Conservation (phyloP, 257 asterid genomes). For the Nemophila menziesii region DNA sequence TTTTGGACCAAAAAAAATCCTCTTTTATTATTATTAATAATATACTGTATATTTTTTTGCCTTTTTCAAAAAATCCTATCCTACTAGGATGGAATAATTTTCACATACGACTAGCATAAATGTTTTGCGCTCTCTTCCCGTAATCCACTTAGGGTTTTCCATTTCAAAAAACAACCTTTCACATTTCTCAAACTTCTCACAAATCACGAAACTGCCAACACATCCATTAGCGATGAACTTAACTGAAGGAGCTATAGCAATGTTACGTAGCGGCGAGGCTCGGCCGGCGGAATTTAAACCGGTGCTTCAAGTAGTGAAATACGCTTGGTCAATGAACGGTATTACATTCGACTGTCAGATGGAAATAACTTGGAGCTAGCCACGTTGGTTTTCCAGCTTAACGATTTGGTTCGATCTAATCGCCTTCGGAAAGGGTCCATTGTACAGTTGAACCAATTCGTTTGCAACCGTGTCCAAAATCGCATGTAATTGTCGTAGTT, state of each 20-base stretch:
- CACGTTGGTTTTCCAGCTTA: slow-evolving; percentile 75
- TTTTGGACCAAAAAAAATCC: no score
- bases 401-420: slow-evolving; percentile 42
- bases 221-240: slow-evolving; percentile 34
- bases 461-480: slow-evolving; percentile 44
- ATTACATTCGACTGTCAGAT: slow-evolving; percentile 59
- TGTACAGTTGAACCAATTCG: slow-evolving; percentile 50
- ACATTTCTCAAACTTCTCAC: background rate
- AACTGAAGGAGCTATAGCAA: slow-evolving; percentile 54
- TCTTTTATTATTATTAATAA: no score
- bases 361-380: slow-evolving; percentile 54
- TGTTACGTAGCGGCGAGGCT: slow-evolving; percentile 30
- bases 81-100: no score
- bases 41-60: no score
- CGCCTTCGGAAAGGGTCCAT: slow-evolving; percentile 57
- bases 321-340: slow-evolving; percentile 49
- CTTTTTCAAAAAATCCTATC: no score
- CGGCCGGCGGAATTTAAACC: slow-evolving; percentile 32
- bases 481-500: slow-evolving; percentile 34
- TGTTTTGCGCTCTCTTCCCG: background rate
- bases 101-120: background rate
- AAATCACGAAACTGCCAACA: background rate
- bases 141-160: background rate
- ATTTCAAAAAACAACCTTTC: background rate
- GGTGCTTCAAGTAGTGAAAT: slow-evolving; percentile 53